Evolutionary conservation across 352 stramenopile species (phyloP), one percentile per base, ranked within the genome.

Genomic region (Phytophthora gonapodyides): DNA sequence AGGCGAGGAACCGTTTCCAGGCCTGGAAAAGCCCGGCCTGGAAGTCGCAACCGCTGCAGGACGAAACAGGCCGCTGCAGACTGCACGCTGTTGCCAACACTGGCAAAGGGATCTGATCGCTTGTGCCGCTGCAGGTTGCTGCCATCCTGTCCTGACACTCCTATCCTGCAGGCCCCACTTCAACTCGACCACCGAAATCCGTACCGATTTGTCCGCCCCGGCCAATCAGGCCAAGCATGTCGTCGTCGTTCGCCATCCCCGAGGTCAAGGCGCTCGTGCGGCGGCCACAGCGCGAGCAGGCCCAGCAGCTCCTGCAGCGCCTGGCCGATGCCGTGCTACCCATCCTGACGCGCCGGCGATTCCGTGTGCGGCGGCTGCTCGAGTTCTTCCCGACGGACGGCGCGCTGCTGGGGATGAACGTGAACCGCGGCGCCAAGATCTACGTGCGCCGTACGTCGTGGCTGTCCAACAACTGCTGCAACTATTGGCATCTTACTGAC

Each of bases 371-470:
- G 27, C 54, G 57, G 4, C 64, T 93, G 46, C 68, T 80, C 37
- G 84, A 93, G 65, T 89, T 91, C 46, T 88, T 87, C 59, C 82
- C 82, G n/a, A 82, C 72, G 40, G 68, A 89, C 52, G 34, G 61
- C 17, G 62, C 71, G 1, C 42, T 93, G 48, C 77, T 91, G 13
- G 84, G 84, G 49, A 91, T 93, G 80, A 93, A 93, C 66, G 78
- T 91, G 56, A 93, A 93, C 58, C 67, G 69, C 6, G 84, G 84
- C 30, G 64, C 56, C 38, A 89, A 81, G 46, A 91, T 93, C 61
- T 88, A 89, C 71, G 67, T 93, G 9, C 81, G 82, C 16, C 48
- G 81, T 88, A 61, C 17, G 74, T 66, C 9, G 19, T n/a, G 11
- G 35, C 33, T 19, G 36, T 7, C 27, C 27, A 35, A 49, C 16